Evolutionary conservation across 306 rosid genomes (phyloP), one percentile per base, ranked within the genome.

Genomic region (Vigna nakashimae): DNA sequence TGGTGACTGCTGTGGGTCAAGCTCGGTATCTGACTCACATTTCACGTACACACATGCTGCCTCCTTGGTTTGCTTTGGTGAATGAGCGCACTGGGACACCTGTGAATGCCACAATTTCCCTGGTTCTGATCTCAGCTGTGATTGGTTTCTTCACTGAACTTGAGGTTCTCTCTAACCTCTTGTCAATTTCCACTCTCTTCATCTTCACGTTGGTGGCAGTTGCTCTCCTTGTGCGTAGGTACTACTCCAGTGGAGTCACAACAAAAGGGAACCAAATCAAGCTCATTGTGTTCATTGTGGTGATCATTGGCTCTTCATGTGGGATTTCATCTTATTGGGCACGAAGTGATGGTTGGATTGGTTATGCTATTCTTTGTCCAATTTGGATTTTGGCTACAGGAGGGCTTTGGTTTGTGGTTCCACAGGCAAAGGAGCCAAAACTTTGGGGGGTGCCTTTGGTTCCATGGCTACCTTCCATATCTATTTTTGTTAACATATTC

Each of bases 381-480:
- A 12, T 92, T 48, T 92, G 93, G 93, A 9, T 83, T 15, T 5
- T 81, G 2, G 85, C 82, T 36, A 92, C 91, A 1, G 5, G 18
- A 0, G 91, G 86, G 5, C 80, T 92, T 4, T 79, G 88, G 72
- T 2, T 82, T 2, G 15, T 56, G 18, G 91, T 92, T 16, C 95
- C 97, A 0, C 87, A 82, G 18, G 94, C 88, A 4, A 88, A 76
- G 84, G 52, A 62, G 18, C 97, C 95, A 0, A 85, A 76, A 50
- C 30, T 87, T 7, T 92, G 97, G 97, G 97, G 95, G 0, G 90
- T 87, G 7, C 95, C 97, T 1, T 43, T 92, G 66, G 90, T 92
- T 30, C 97, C 97, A 9, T 92, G 89, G 91, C 17, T 92, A 40
- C 97, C 97, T 28, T 88, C 93, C 0, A 4, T 82, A 0, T 92